Evolutionary conservation across 106 monocot species (phyloP), one percentile per base, ranked within the genome.

Genomic region (Hemerocallis citrina): DNA sequence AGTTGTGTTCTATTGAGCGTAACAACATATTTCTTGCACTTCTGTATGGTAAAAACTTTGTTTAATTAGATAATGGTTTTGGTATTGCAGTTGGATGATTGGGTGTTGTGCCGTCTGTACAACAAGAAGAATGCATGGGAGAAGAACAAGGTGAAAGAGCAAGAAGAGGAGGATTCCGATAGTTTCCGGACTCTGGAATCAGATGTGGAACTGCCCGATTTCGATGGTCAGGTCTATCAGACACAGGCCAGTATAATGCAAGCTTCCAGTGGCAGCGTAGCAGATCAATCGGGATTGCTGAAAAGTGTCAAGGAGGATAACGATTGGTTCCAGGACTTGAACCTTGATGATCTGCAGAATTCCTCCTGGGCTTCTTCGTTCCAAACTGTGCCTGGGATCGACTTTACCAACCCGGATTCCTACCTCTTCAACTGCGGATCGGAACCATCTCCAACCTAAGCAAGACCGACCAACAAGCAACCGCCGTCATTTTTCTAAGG

Each of bases 271-370:
- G 25, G 40, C 37, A 17, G 13, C 41, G 14, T 67, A n/a, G n/a
- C 11, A 11, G 52, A 36, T 30, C 30, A 15, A 13, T 13, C 21
- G 37, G 22, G 12, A 41, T 37, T 3, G 17, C 14, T 23, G 4
- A 27, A 12, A 45, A 37, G 39, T 8, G 10, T 60, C 44, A 68
- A 83, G 28, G 70, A 82, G 37, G 74, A 83, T 20, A 52, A 58
- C 38, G 78, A 74, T 12, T 78, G 78, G 78, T 64, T 74, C 39
- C 59, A 34, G 67, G 75, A 68, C 28, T 55, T 83, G 70, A 78
- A 64, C 11, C 74, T 75, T 1, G 78, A 78, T 58, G 83, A 77
- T 11, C 52, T 83, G 29, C 73, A 82, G 13, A 61, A 30, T 36
- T 59, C 75, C 3, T 52, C 49, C 13, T 51, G 36, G 13, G 39